These are phyloP conservation scores for Porphyridium purpureum DNA, from an alignment of 23 red algal species.

Conservation along the genomic window DNA sequence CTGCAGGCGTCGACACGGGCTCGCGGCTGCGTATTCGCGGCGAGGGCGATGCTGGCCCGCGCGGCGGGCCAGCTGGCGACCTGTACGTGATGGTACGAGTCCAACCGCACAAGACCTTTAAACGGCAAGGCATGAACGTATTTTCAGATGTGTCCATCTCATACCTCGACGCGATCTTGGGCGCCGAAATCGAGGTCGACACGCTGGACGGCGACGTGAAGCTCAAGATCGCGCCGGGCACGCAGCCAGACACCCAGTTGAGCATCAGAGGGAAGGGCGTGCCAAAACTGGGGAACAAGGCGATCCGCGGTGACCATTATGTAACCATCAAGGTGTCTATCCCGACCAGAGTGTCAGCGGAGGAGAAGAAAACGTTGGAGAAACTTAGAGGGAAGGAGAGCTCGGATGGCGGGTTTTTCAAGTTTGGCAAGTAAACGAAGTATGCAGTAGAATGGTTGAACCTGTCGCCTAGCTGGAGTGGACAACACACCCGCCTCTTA, in stretches of 20 bases:
- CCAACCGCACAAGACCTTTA: constrained; percentile 33
- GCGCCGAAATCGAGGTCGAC: constrained; percentile 42
- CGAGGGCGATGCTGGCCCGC: constrained; percentile 86
- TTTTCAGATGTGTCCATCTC: constrained; percentile 53
- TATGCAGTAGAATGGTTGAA: not conserved
- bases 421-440: not conserved
- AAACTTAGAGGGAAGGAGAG: constrained; percentile 7
- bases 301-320: constrained; percentile 66
- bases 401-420: not conserved
- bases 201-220: constrained; percentile 66
- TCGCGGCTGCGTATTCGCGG: constrained; percentile 71
- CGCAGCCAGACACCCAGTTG: constrained; percentile 70
- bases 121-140: constrained; percentile 61
- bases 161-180: constrained; percentile 96
- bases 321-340: constrained; percentile 79
- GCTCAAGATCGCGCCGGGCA: constrained; percentile 44
- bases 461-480: not conserved
- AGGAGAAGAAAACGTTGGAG: constrained; percentile 24
- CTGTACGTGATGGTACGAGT: constrained; percentile 88
- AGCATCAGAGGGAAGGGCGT: constrained; percentile 86
- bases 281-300: constrained; percentile 78
- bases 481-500: no score
- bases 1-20: constrained; percentile 90
- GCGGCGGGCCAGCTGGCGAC: constrained; percentile 74
- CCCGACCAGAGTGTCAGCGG: constrained; percentile 21